Evolutionary conservation across 805 yeast species (phyloP), one percentile per base, ranked within the genome.

Genomic region (Metschnikowia cerradonensis): DNA sequence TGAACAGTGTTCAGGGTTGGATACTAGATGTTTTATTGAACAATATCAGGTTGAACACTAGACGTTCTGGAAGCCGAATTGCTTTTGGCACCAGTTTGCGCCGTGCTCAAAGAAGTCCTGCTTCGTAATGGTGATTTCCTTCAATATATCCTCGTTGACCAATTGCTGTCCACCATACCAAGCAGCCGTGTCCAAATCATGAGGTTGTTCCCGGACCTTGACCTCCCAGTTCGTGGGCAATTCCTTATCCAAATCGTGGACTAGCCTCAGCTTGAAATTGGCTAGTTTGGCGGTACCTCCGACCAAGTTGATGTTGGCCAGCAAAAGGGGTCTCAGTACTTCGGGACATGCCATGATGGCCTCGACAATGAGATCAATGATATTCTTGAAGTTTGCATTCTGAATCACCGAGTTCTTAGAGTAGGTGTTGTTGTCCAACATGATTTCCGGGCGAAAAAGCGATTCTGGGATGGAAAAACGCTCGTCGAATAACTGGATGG

Each of bases 81-180:
- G 78, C 49, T 76, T 75, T 47, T 78, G 76, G 52, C 82, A 77
- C 72, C 80, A 71, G 50, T 76, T 73, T 40, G 82, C 76, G 0
- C 99, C 99, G 62, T 88, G 85, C 66, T 94, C 99, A 56, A 80
- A 76, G 60, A 90, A 94, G 46, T 94, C 98, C 50, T 82, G 81
- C 52, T 84, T 80, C 0, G 95, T 78, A 6, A 94, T 82, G 49
- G 82, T 75, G 15, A 84, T 78, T 36, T 79, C 74, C 15, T 68
- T 66, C 50, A 77, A 70, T 7, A 79, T 73, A 31, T 72, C 79
- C 17, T 72, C 68, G 2, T 76, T 49, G 6, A 67, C 55, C 40
- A 73, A 58, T 15, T 52, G 59, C 13, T 56, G 53, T 1, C 76
- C 77, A 2, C 77, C 77, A 36, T 57, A 58, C 77, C 77, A 73